Conservation (phyloP, 106 monocot genomes). For the Ottelia alismoides region DNA sequence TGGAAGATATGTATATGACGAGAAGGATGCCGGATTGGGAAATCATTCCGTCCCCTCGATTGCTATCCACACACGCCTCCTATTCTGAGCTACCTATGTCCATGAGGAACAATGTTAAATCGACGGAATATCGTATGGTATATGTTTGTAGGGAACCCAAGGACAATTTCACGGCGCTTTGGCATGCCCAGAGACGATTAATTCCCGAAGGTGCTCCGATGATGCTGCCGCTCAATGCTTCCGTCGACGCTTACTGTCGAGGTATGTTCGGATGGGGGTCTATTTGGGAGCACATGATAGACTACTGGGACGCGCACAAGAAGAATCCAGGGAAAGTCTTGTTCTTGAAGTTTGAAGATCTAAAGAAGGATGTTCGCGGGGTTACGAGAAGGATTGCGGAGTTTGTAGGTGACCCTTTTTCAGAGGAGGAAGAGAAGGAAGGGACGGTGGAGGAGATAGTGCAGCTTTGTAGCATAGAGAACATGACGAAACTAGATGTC, state of each 20-base stretch:
- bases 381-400: not conserved
- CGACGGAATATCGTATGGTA: not conserved
- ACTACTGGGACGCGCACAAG: not conserved
- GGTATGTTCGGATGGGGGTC: not conserved
- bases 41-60: not conserved
- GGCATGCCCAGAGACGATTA: not conserved
- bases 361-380: not conserved
- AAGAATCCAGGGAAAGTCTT: not conserved
- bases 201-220: not conserved
- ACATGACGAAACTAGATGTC: not conserved
- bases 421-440: slow-evolving; percentile 2
- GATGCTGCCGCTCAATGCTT: not conserved
- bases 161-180: not conserved
- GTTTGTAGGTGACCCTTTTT: not conserved
- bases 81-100: not conserved
- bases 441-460: slow-evolving; percentile 1
- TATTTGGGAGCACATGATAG: not conserved
- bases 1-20: not conserved
- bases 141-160: not conserved
- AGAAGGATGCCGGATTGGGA: not conserved
- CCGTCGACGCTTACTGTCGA: not conserved
- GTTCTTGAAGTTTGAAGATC: slow-evolving; percentile 1
- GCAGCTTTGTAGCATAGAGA: slow-evolving; percentile 1
- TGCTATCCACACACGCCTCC: not conserved
- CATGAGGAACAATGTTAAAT: not conserved